Evolutionary conservation across 192 early-diverging fungal genomes (phyloP).

Genomic region (Ramicandelaber brevisporus): DNA sequence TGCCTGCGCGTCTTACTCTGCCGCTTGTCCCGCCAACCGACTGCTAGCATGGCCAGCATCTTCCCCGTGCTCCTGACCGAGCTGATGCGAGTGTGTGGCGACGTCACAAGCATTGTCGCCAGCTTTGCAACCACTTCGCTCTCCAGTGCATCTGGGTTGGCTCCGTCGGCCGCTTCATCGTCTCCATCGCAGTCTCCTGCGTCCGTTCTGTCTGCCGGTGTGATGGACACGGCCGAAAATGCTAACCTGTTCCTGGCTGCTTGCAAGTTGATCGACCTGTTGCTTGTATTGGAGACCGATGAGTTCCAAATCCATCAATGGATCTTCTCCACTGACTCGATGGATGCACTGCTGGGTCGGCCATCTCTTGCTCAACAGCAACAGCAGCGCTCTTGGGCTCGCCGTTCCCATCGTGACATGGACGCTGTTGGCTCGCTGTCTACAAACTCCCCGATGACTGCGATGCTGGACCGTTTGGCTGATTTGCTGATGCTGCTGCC

Average conservation of each 20-base stretch:
- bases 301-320: slow-evolving; percentile 79
- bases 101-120: slow-evolving; percentile 6
- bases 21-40: slow-evolving; percentile 37
- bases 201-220: slow-evolving; percentile 4
- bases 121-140: not conserved
- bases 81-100: slow-evolving; percentile 22
- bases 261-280: slow-evolving; percentile 70
- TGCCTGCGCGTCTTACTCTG: slow-evolving; percentile 59
- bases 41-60: slow-evolving; percentile 63
- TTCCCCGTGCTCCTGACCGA: slow-evolving; percentile 82
- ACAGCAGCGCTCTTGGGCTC: slow-evolving; percentile 22
- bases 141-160: not conserved
- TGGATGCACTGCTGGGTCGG: slow-evolving; percentile 30
- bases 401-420: slow-evolving; percentile 6
- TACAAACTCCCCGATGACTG: not conserved
- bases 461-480: not conserved
- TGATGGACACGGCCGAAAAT: slow-evolving; percentile 28
- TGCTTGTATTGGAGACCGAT: slow-evolving; percentile 55
- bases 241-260: slow-evolving; percentile 47
- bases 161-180: not conserved
- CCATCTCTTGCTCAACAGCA: slow-evolving; percentile 36
- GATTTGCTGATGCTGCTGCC: slow-evolving; percentile 1
- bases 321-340: slow-evolving; percentile 77
- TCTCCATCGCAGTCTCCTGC: too few relatives aligned
- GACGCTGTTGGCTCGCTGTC: slow-evolving; percentile 9